phyloP scores from a whole-genome alignment of 257 asterid species.

The Pogostemon cablin region DNA sequence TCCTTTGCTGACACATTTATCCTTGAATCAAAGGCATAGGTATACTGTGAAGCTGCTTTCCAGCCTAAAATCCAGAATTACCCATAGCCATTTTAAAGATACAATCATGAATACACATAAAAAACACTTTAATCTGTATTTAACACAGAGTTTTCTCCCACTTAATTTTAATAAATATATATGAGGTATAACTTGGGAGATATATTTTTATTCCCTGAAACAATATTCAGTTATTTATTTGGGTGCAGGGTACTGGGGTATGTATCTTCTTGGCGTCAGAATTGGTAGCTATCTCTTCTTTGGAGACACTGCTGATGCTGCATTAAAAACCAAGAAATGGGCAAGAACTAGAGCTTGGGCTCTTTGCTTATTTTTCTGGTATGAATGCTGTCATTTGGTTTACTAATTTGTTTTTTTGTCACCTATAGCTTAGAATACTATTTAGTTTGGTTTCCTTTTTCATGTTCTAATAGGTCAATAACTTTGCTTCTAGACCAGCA shows the following conservation, averaged over 20 bases:
- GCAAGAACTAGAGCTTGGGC: slow-evolving; percentile 68
- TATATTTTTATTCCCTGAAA: slow-evolving; percentile 7
- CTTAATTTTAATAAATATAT: background rate
- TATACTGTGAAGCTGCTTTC: background rate
- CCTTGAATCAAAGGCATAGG: background rate
- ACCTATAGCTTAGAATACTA: background rate
- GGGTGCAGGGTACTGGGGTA: slow-evolving; percentile 86
- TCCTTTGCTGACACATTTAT: background rate
- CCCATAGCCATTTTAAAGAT: slow-evolving; percentile 20
- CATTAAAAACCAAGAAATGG: slow-evolving; percentile 47
- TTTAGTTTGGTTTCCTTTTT: slow-evolving; percentile 26
- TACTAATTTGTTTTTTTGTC: slow-evolving; percentile 18
- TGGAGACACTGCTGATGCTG: slow-evolving; percentile 43
- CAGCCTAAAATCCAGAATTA: slow-evolving; percentile 6
- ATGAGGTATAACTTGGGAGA: slow-evolving; percentile 2
- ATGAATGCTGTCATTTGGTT: slow-evolving; percentile 24
- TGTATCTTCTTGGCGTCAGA: slow-evolving; percentile 83
- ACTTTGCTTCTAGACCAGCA: slow-evolving; percentile 63
- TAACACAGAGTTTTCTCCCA: slow-evolving; percentile 8
- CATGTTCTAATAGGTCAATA: slow-evolving; percentile 58
- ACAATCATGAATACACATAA: background rate
- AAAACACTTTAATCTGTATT: background rate
- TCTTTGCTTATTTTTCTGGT: slow-evolving; percentile 84
- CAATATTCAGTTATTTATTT: slow-evolving; percentile 18
- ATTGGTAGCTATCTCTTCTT: slow-evolving; percentile 80